These are phyloP conservation scores for Phtheirospermum japonicum DNA, from an alignment of 257 asterid species.

Conservation along the genomic window DNA sequence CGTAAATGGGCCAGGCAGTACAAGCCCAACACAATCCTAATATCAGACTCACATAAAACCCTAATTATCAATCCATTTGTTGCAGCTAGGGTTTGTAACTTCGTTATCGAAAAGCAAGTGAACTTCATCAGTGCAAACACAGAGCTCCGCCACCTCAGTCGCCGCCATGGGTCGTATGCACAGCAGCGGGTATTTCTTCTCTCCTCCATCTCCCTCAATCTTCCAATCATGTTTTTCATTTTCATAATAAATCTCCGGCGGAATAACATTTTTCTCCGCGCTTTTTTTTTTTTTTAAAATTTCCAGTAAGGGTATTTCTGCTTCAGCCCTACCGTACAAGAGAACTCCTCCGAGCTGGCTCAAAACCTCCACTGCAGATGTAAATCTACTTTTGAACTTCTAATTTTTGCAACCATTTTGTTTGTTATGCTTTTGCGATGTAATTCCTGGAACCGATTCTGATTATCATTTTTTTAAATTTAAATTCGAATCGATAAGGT, in stretches of 20 bases:
- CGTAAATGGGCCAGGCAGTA: conserved; percentile 15
- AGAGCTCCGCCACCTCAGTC: conserved; percentile 36
- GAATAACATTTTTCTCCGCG: no score
- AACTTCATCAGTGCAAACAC: conserved; percentile 23
- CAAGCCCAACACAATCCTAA: conserved; percentile 8
- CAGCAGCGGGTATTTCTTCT: conserved; percentile 60
- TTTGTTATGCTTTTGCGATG: not conserved
- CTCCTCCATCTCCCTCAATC: not conserved
- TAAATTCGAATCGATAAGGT: conserved; percentile 25
- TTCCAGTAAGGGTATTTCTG: conserved; percentile 53
- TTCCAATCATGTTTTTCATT: not conserved
- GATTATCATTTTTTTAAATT: not conserved
- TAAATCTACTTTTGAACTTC: conserved; percentile 11
- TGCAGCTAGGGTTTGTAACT: conserved; percentile 29
- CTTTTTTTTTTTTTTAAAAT: conserved; percentile 3
- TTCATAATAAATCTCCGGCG: not conserved
- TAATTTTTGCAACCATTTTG: not conserved
- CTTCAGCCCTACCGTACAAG: conserved; percentile 53
- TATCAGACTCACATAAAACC: conserved; percentile 28
- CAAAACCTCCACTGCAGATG: conserved; percentile 42
- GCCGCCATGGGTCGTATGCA: conserved; percentile 91
- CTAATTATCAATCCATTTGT: conserved; percentile 13
- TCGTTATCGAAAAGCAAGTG: conserved; percentile 11
- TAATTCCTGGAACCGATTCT: not conserved
- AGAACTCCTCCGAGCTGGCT: conserved; percentile 49